phyloP scores from a whole-genome alignment of 345 rosid species.

The Mercurialis annua region DNA sequence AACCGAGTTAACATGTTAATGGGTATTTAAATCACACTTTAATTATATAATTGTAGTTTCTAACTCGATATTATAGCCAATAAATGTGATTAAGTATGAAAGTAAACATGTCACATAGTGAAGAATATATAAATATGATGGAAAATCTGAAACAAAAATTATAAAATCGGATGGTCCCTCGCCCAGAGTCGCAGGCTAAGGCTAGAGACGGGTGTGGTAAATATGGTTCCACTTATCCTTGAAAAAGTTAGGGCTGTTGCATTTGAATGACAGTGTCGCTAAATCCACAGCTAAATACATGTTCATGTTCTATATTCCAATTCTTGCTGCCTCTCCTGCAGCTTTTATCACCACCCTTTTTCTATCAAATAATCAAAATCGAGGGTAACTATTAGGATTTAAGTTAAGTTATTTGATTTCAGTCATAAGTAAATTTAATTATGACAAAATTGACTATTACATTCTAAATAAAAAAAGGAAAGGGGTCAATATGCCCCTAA shows the following conservation, averaged over 20 bases:
- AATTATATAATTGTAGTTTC: too few species aligned
- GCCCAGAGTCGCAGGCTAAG: not conserved
- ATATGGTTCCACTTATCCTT: not conserved
- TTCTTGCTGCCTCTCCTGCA: conserved; percentile 7
- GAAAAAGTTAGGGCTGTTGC: conserved; percentile 1
- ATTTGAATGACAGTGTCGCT: not conserved
- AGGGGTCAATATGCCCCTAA: too few species aligned
- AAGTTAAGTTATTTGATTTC: too few species aligned
- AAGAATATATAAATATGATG: not conserved
- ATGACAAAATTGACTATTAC: too few species aligned
- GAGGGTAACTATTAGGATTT: too few species aligned
- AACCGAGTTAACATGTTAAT: too few species aligned
- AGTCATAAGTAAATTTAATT: too few species aligned
- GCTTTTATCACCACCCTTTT: conserved; percentile 8
- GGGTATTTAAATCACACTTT: too few species aligned
- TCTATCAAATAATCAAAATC: not conserved
- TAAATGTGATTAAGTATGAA: not conserved
- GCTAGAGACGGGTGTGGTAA: not conserved
- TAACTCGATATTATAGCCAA: too few species aligned
- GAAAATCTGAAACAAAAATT: too few species aligned
- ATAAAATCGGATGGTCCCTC: not conserved
- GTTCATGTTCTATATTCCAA: not conserved
- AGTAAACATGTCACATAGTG: not conserved
- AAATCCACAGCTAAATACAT: conserved; percentile 12
- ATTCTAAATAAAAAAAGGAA: too few species aligned